A percentile compares a stretch with the other conserved stretches of the same genome.
Evolutionary conservation across 805 yeast species (phyloP).

Genomic region (Schwanniomyces pseudopolymorphus): DNA sequence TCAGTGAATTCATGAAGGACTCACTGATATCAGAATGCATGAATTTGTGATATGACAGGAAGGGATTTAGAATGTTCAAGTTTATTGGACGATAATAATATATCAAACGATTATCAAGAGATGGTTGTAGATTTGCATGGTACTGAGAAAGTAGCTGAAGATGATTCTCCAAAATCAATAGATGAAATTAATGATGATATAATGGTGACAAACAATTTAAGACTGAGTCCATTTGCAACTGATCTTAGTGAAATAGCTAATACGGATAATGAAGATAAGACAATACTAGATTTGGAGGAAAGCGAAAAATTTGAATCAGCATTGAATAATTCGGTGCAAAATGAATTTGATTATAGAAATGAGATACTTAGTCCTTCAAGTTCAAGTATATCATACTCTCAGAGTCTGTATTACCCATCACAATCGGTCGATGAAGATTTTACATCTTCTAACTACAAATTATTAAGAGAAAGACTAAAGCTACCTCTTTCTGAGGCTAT

Average conservation of each 20-base stretch:
- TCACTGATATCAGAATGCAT: neutral
- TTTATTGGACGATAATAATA: neutral
- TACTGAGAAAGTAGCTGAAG: neutral
- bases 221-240: neutral
- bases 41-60: neutral
- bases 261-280: neutral
- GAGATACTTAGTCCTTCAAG: neutral
- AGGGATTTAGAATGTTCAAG: neutral
- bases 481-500: slow-evolving; percentile 72
- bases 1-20: no score
- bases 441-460: neutral
- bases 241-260: neutral
- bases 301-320: neutral
- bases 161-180: neutral
- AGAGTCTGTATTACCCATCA: neutral
- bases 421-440: neutral
- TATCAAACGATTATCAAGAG: neutral
- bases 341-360: slow-evolving; percentile 1
- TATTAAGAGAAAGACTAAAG: neutral
- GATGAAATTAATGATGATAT: neutral
- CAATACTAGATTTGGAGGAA: no score
- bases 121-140: neutral
- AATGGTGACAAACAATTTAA: neutral
- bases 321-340: neutral
- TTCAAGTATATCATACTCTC: neutral